Evolutionary conservation across 192 early-diverging fungal genomes (phyloP), one percentile per base, ranked within the genome.

Genomic region (Coemansia sp.): DNA sequence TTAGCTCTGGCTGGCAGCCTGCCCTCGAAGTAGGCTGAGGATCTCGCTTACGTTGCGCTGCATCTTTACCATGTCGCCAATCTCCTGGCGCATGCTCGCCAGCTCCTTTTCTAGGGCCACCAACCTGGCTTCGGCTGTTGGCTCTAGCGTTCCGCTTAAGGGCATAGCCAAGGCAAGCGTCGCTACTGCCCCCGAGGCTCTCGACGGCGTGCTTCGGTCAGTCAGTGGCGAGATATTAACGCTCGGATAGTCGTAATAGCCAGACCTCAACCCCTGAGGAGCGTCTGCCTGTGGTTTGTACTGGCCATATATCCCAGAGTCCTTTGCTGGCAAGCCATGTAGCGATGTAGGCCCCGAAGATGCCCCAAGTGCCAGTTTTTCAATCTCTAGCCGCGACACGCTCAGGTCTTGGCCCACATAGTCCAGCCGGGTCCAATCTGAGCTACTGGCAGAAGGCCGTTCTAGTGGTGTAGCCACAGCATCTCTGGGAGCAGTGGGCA

Each of bases 51-150:
- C 38, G 46, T 74, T 73, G 43, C 38, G 64, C 13, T 62, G 77
- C 72, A 79, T 68, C 11, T 70, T 66, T 11, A 66, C 64, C 33
- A 76, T 49, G 14, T 63, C 74, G 43, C 62, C 52, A 11, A 76
- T 76, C 23, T 70, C 64, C 13, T 28, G 37, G 21, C 69, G 69
- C 30, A 76, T 69, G 38, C 58, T 61, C 13, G 59, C 26, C 4
- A 76, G 47, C 49, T 76, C 74, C 3, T 35, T 13, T 35, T 76
- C 74, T 10, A 76, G 61, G n/a, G 17, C 52, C 3, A 14, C 49
- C 30, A 76, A 52, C 8, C 74, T 69, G 28, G 42, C 28, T 17
- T 64, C 63, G 16, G 63, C 39, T 2, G 38, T 44, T 23, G 40
- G 23, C 28, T 53, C n/a, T 43, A 19, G 38, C 16, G 52, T 40